Percentiles rank a stretch among this genome's conserved stretches.
phyloP scores from a whole-genome alignment of 140 eudicot species.

The Cichorium intybus region DNA sequence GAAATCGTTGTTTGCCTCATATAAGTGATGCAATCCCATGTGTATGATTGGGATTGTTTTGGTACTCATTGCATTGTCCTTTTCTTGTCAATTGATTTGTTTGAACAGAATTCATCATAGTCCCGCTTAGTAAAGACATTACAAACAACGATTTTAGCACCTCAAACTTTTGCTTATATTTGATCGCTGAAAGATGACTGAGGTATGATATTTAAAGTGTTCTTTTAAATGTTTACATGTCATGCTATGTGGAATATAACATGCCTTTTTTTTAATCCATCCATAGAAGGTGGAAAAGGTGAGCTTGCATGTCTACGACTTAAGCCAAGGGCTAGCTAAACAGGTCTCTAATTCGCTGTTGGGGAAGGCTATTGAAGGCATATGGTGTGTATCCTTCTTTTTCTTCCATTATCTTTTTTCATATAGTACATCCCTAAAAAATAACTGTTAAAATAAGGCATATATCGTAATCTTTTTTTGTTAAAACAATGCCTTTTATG shows the following conservation, averaged over 20 bases:
- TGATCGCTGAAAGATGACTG: constrained; percentile 33
- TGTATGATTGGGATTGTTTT: background rate
- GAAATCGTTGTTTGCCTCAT: background rate
- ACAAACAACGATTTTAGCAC: constrained; percentile 20
- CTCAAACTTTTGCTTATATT: constrained; percentile 14
- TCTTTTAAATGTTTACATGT: background rate
- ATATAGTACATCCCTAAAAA: background rate
- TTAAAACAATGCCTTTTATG: background rate
- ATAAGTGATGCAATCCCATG: background rate
- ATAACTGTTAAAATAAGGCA: background rate
- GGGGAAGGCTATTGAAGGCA: constrained; percentile 90
- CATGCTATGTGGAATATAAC: background rate
- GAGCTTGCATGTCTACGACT: constrained; percentile 73
- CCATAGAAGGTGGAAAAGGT: constrained; percentile 68
- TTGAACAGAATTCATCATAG: constrained; percentile 14
- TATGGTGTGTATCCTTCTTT: constrained; percentile 49
- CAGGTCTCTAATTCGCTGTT: constrained; percentile 72
- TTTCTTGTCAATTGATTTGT: background rate
- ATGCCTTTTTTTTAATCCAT: constrained; percentile 12
- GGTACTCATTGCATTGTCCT: constrained; percentile 5
- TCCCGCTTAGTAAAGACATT: constrained; percentile 20
- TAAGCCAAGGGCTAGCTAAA: constrained; percentile 87
- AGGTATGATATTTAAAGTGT: constrained; percentile 24
- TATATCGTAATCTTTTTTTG: background rate
- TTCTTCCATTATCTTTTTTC: background rate